Conservation (phyloP, 805 yeast genomes). For the Ogataea parapolymorpha region DNA sequence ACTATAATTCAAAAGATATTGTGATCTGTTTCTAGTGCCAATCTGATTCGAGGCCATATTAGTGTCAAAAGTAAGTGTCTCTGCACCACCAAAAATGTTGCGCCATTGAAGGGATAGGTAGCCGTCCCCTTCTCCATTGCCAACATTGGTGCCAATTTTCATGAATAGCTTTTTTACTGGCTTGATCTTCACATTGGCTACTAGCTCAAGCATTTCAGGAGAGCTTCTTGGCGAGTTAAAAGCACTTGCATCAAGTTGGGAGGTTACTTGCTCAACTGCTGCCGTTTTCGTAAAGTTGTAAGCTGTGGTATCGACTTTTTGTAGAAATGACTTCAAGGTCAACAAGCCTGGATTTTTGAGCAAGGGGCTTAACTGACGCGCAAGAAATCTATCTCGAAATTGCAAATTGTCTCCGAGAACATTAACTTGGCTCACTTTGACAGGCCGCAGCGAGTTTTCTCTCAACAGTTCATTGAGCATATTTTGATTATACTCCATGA, state of each 20-base stretch:
- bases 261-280: conserved; percentile 40
- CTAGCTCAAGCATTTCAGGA: conserved; percentile 25
- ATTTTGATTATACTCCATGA: conserved; percentile 27
- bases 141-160: conserved; percentile 92
- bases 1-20: conserved; percentile 45
- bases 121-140: conserved; percentile 97
- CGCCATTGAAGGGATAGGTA: conserved; percentile 70
- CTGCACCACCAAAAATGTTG: conserved; percentile 59
- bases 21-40: conserved; percentile 48
- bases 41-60: conserved; percentile 38
- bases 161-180: conserved; percentile 75
- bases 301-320: conserved; percentile 42
- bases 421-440: conserved; percentile 42
- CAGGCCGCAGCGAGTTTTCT: conserved; percentile 38
- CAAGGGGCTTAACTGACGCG: conserved; percentile 46
- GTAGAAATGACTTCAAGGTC: conserved; percentile 40
- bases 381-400: conserved; percentile 45
- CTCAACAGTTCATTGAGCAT: conserved; percentile 29
- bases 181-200: conserved; percentile 30
- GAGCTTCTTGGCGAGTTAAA: conserved; percentile 18
- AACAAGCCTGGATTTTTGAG: conserved; percentile 30
- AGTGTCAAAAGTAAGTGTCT: conserved; percentile 45
- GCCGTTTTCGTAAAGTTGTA: conserved; percentile 41
- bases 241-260: conserved; percentile 29
- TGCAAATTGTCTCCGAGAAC: conserved; percentile 43